Conservation (phyloP, 2,329 filamentous ascomycete genomes). For the Pyrenophora tritici-repentis region DNA sequence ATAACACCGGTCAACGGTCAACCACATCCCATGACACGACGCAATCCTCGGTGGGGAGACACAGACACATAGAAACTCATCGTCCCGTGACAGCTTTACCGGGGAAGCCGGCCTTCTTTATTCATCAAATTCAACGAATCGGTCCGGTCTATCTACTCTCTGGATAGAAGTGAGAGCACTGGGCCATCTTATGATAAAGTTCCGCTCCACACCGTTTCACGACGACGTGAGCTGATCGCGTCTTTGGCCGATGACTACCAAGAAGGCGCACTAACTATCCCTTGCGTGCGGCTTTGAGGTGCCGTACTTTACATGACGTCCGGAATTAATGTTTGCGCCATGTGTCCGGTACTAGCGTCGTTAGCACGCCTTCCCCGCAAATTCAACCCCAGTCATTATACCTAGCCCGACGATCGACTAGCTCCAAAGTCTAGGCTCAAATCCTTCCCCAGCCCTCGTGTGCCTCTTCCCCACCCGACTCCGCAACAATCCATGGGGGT, state of each 20-base stretch:
- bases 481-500: conserved; percentile 22
- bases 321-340: conserved; percentile 19
- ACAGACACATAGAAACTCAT: conserved; percentile 6
- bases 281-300: conserved; percentile 1
- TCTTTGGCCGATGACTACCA: not conserved
- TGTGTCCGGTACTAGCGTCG: conserved; percentile 13
- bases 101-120: conserved; percentile 3
- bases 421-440: conserved; percentile 27
- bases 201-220: not conserved
- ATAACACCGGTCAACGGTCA: conserved; percentile 26
- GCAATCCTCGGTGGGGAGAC: conserved; percentile 6
- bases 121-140: not conserved
- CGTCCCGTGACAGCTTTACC: conserved; percentile 3
- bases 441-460: conserved; percentile 24
- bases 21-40: conserved; percentile 19
- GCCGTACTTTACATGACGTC: conserved; percentile 20
- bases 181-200: not conserved
- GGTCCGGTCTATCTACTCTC: not conserved
- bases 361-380: conserved; percentile 42
- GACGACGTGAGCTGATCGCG: not conserved
- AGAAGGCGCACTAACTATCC: not conserved
- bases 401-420: conserved; percentile 25
- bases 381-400: conserved; percentile 23
- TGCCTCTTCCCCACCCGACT: conserved; percentile 32
- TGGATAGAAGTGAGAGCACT: not conserved